Percentiles rank a stretch among this genome's conserved stretches.
These are phyloP conservation scores for Aspergillus ellipticus DNA, from an alignment of 495 filamentous ascomycete species.

Conservation along the genomic window DNA sequence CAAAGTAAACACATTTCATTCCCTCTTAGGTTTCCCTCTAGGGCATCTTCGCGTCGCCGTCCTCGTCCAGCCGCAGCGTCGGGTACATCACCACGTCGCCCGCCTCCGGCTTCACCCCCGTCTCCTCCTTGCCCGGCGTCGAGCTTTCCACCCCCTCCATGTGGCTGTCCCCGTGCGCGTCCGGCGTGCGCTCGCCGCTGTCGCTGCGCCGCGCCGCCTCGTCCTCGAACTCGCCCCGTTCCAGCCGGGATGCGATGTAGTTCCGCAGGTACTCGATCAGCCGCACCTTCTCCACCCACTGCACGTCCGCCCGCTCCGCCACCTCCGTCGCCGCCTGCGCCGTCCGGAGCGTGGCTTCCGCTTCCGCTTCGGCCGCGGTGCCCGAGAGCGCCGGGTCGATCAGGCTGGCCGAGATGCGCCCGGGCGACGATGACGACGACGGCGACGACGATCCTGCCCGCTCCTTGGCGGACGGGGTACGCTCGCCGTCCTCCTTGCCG, in stretches of 20 bases:
- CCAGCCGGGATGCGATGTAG: conserved; percentile 61
- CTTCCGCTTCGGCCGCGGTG: conserved; percentile 36
- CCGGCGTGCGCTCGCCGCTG: conserved; percentile 18
- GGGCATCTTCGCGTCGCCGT: conserved; percentile 41
- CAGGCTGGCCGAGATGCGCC: conserved; percentile 44
- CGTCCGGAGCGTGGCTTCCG: conserved; percentile 41
- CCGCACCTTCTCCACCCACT: conserved; percentile 81
- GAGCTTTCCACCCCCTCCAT: conserved; percentile 42
- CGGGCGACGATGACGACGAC: conserved; percentile 41
- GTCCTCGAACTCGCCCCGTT: conserved; percentile 58
- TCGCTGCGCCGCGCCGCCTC: conserved; percentile 20
- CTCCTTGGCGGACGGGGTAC: conserved; percentile 41
- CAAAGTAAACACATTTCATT: too few species aligned
- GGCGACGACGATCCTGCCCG: conserved; percentile 38
- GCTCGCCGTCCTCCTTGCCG: conserved; percentile 40
- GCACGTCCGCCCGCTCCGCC: conserved; percentile 57
- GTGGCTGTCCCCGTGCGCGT: conserved; percentile 23
- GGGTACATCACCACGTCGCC: conserved; percentile 43
- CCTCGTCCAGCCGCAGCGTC: conserved; percentile 43
- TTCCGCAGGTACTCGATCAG: conserved; percentile 71
- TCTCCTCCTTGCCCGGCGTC: conserved; percentile 13
- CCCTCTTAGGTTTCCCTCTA: too few species aligned
- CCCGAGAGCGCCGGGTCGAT: conserved; percentile 53
- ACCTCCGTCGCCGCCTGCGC: conserved; percentile 45
- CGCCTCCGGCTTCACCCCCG: conserved; percentile 21